Conservation (phyloP, 768 basidiomycete genomes). For the Lactarius psammicola region DNA sequence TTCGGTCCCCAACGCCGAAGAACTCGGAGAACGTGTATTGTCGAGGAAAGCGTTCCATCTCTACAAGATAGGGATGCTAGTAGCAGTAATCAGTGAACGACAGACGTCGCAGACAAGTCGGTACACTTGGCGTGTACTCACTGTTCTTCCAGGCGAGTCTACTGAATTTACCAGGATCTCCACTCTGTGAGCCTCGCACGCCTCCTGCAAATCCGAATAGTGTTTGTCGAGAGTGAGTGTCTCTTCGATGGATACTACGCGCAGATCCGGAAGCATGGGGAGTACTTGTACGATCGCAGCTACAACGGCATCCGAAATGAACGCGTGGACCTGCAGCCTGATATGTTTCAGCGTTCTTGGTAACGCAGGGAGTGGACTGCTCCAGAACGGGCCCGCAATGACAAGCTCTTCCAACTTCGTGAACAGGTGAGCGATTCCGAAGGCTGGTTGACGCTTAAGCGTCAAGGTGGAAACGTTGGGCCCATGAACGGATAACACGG, state of each 20-base stretch:
- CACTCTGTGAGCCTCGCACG: constrained; percentile 7
- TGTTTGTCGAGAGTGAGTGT: constrained; percentile 8
- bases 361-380: constrained; percentile 14
- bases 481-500: constrained; percentile 2
- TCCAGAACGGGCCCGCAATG: constrained; percentile 21
- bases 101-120: neutral
- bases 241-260: constrained; percentile 14
- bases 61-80: constrained; percentile 15
- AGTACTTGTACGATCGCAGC: constrained; percentile 5
- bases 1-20: neutral
- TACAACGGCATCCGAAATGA: constrained; percentile 13
- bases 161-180: constrained; percentile 12
- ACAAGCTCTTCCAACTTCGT: constrained; percentile 16
- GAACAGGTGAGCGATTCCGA: constrained; percentile 18
- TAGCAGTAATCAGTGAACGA: neutral
- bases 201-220: constrained; percentile 12
- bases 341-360: constrained; percentile 17
- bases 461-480: constrained; percentile 13
- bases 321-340: constrained; percentile 23
- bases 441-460: constrained; percentile 19
- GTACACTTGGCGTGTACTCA: neutral
- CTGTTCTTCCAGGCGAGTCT: neutral
- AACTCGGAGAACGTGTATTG: constrained; percentile 15
- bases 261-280: constrained; percentile 6
- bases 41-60: constrained; percentile 24